Percentiles rank a stretch among this genome's conserved stretches.
Conservation (phyloP, 116 monocot genomes). For the Trichopus zeylanicus region DNA sequence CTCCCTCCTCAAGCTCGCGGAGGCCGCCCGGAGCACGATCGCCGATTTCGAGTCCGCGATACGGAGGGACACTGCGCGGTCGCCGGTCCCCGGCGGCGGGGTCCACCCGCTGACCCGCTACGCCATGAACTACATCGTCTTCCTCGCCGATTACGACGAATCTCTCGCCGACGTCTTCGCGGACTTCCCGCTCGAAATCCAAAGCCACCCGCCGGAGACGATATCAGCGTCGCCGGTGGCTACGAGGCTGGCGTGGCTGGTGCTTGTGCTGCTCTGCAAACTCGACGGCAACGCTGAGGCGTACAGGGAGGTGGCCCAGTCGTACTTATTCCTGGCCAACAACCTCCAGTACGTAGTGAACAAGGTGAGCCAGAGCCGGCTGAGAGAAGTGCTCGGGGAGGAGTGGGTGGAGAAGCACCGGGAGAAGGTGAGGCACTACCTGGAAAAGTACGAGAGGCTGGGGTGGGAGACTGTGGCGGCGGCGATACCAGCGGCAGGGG, state of each 20-base stretch:
- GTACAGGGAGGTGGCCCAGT: slow-evolving; percentile 29
- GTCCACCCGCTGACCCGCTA: slow-evolving; percentile 54
- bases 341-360: slow-evolving; percentile 49
- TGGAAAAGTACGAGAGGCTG: slow-evolving; percentile 20
- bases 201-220: background rate
- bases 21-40: slow-evolving; percentile 26
- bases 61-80: slow-evolving; percentile 35
- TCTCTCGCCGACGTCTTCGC: slow-evolving; percentile 32
- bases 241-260: slow-evolving; percentile 42
- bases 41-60: slow-evolving; percentile 56
- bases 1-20: slow-evolving; percentile 23
- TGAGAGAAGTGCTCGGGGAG: slow-evolving; percentile 29
- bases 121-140: slow-evolving; percentile 55
- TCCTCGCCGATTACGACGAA: slow-evolving; percentile 41
- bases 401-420: slow-evolving; percentile 34
- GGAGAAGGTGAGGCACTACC: slow-evolving; percentile 23
- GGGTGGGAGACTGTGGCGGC: slow-evolving; percentile 21
- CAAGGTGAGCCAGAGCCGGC: slow-evolving; percentile 25
- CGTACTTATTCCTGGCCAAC: slow-evolving; percentile 62
- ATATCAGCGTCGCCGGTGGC: background rate
- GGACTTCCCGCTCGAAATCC: slow-evolving; percentile 12
- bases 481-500: background rate
- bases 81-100: slow-evolving; percentile 35
- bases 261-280: slow-evolving; percentile 52
- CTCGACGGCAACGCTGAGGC: slow-evolving; percentile 48